These are phyloP conservation scores for Narthecium ossifragum DNA, from an alignment of 106 monocot species.

Conservation along the genomic window DNA sequence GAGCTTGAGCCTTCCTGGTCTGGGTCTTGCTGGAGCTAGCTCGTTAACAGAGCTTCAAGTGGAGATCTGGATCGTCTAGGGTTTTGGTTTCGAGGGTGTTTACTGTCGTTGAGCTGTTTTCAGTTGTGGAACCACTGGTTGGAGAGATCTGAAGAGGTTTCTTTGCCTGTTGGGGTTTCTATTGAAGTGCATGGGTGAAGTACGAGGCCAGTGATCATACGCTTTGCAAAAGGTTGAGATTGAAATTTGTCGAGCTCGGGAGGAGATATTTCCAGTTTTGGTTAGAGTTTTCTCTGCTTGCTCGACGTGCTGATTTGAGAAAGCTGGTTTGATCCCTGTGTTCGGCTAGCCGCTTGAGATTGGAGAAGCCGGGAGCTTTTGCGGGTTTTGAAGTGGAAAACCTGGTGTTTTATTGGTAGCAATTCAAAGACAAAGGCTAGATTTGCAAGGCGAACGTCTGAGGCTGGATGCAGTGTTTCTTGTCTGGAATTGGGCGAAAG, in stretches of 20 bases:
- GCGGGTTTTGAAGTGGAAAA: not conserved
- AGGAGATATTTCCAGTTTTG: not conserved
- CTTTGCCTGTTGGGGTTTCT: not conserved
- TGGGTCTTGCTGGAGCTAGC: not conserved
- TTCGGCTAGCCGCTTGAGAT: not conserved
- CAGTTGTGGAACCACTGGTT: not conserved
- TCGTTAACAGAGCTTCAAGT: not conserved
- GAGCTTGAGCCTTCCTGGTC: not conserved
- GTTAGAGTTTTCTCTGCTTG: not conserved
- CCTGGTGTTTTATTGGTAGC: not conserved
- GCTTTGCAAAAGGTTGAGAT: not conserved
- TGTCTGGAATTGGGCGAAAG: slow-evolving; percentile 30
- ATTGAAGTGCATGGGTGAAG: not conserved
- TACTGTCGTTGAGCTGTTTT: too few relatives aligned
- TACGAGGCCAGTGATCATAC: too few relatives aligned
- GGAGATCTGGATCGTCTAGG: not conserved
- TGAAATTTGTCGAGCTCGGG: not conserved
- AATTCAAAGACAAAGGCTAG: not conserved
- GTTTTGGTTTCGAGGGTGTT: not conserved
- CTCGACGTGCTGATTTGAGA: not conserved
- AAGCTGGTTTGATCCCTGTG: not conserved
- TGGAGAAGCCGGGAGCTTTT: not conserved
- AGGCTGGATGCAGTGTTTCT: slow-evolving; percentile 14
- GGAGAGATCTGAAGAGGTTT: not conserved
- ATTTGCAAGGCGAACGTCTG: not conserved